Evolutionary conservation across 1,139 yeast species (phyloP).

Genomic region (Meyerozyma guilliermondii): DNA sequence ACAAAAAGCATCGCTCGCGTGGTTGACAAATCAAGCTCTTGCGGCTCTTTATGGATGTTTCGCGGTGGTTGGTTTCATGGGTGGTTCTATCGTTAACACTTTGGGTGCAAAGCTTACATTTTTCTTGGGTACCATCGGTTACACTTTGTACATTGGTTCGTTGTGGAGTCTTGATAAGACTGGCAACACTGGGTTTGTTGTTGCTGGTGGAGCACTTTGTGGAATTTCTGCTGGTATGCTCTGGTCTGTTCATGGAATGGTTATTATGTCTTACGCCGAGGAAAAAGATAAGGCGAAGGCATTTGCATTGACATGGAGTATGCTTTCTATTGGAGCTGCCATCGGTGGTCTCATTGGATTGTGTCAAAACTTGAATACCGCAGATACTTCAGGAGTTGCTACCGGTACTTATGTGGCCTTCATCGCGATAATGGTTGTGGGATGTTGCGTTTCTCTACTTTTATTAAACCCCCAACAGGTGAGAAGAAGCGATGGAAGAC

Average conservation of each 20-base stretch:
- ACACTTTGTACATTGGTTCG: conserved; percentile 6
- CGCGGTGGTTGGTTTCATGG: conserved; percentile 5
- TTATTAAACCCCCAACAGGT: conserved; percentile 1
- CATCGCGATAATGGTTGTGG: conserved; percentile 3
- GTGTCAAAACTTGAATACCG: not conserved
- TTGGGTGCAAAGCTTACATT: conserved; percentile 4
- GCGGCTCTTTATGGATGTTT: conserved; percentile 6
- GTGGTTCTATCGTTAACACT: conserved; percentile 4
- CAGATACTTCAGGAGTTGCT: conserved; percentile 3
- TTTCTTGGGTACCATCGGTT: conserved; percentile 5
- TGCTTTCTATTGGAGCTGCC: conserved; percentile 1
- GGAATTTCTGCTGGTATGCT: conserved; percentile 1
- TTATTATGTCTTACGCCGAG: conserved; percentile 3
- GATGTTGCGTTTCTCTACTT: not conserved
- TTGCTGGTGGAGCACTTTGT: conserved; percentile 2
- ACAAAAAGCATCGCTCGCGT: conserved; percentile 1
- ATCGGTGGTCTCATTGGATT: conserved; percentile 3
- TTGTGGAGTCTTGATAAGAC: conserved; percentile 5
- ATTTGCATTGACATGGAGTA: conserved; percentile 2
- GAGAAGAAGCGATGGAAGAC: conserved; percentile 1
- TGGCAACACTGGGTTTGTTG: conserved; percentile 5
- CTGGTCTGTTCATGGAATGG: conserved; percentile 3
- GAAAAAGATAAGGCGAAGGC: conserved; percentile 2
- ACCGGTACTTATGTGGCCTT: conserved; percentile 2
- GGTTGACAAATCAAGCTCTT: conserved; percentile 2